Evolutionary conservation across 148 eudicot genomes (phyloP).

Genomic region (Diospyros kaki): DNA sequence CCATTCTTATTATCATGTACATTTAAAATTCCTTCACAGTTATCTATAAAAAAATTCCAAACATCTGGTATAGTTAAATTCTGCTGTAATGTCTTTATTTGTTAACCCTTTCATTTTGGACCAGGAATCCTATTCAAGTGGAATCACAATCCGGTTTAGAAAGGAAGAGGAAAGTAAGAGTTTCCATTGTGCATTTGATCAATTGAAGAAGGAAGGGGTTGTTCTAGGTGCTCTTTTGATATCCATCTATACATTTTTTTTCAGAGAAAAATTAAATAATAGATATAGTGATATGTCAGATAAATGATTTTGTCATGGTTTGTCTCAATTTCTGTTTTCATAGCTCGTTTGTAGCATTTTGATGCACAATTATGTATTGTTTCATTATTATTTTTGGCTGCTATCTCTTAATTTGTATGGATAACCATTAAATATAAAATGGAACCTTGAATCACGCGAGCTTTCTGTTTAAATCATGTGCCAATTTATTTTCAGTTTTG

Average conservation of each 20-base stretch:
- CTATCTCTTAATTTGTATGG: too few species aligned
- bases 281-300: background rate
- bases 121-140: slow-evolving; percentile 67
- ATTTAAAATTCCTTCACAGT: background rate
- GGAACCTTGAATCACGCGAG: too few species aligned
- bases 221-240: slow-evolving; percentile 56
- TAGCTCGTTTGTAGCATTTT: too few species aligned
- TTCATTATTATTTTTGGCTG: too few species aligned
- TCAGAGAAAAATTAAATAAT: background rate
- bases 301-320: background rate
- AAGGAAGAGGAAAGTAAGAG: slow-evolving; percentile 67
- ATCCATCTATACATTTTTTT: slow-evolving; percentile 1
- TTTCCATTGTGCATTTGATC: slow-evolving; percentile 77
- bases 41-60: background rate
- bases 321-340: background rate
- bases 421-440: too few species aligned
- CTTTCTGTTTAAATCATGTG: too few species aligned
- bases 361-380: too few species aligned
- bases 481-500: too few species aligned
- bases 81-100: background rate
- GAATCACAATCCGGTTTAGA: slow-evolving; percentile 59
- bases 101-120: slow-evolving; percentile 17
- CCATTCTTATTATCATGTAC: background rate
- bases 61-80: background rate
- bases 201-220: slow-evolving; percentile 62